A percentile compares a stretch with the other conserved stretches of the same genome.
phyloP scores from a whole-genome alignment of 306 rosid species.

The Fragaria ananassa region DNA sequence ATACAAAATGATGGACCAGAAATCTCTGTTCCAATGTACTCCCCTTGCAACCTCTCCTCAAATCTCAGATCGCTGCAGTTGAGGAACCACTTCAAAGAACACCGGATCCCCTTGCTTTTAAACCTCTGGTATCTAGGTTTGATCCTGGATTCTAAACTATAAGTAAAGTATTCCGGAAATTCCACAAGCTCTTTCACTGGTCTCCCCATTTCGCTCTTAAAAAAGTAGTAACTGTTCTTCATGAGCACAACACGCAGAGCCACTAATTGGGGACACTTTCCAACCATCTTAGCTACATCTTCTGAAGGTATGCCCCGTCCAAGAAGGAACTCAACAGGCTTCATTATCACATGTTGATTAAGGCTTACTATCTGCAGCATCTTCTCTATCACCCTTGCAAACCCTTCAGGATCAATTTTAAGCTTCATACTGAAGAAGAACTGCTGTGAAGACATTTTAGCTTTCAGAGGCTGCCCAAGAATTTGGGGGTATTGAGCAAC shows the following conservation, averaged over 20 bases:
- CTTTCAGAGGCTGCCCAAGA: constrained; percentile 79
- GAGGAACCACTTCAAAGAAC: constrained; percentile 80
- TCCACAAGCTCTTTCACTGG: constrained; percentile 75
- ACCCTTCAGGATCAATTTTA: constrained; percentile 82
- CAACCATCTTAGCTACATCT: constrained; percentile 74
- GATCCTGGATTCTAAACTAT: constrained; percentile 90
- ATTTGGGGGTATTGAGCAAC: constrained; percentile 84
- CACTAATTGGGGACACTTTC: constrained; percentile 73
- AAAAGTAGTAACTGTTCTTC: constrained; percentile 82
- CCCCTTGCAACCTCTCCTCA: constrained; percentile 87
- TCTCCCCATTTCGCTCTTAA: constrained; percentile 84
- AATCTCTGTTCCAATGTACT: constrained; percentile 73
- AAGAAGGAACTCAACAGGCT: constrained; percentile 71
- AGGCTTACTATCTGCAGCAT: constrained; percentile 95
- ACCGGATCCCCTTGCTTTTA: constrained; percentile 67
- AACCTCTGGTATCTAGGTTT: constrained; percentile 76
- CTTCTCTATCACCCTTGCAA: constrained; percentile 71
- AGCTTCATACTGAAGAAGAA: constrained; percentile 84
- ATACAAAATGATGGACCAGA: constrained; percentile 64
- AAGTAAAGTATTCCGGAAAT: constrained; percentile 86
- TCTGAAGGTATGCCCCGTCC: constrained; percentile 49
- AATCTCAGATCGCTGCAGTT: constrained; percentile 92
- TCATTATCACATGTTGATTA: constrained; percentile 73
- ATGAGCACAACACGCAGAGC: constrained; percentile 66
- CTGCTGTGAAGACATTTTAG: constrained; percentile 79